Evolutionary conservation across 495 filamentous ascomycete genomes (phyloP).

Genomic region (Filosporella fistucella): DNA sequence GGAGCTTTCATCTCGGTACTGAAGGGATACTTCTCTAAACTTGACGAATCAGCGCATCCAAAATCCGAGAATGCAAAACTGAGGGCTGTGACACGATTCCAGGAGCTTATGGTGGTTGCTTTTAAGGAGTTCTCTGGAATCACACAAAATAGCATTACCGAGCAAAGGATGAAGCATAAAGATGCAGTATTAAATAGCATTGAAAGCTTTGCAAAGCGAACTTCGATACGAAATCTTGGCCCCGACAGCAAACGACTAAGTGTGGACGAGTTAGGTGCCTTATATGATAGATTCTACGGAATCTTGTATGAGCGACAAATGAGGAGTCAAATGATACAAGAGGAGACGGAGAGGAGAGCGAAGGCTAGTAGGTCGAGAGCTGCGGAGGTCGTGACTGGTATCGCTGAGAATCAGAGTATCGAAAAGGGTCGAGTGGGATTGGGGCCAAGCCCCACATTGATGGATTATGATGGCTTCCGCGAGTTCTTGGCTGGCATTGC

Average conservation of each 20-base stretch:
- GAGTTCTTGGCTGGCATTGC: slow-evolving; percentile 87
- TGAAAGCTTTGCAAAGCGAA: slow-evolving; percentile 94
- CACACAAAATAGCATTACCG: slow-evolving; percentile 85
- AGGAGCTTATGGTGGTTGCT: slow-evolving; percentile 97
- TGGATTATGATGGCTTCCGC: slow-evolving; percentile 95
- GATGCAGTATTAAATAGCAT: slow-evolving; percentile 89
- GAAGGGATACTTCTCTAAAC: slow-evolving; percentile 86
- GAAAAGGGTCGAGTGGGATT: slow-evolving; percentile 84
- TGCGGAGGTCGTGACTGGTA: slow-evolving; percentile 34
- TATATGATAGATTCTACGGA: slow-evolving; percentile 92
- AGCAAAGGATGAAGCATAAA: slow-evolving; percentile 87
- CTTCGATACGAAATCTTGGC: slow-evolving; percentile 90
- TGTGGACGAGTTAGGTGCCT: slow-evolving; percentile 75
- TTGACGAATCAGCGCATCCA: slow-evolving; percentile 95
- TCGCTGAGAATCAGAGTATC: slow-evolving; percentile 40
- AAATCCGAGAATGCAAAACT: slow-evolving; percentile 91
- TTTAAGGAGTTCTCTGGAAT: slow-evolving; percentile 97
- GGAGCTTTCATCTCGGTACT: slow-evolving; percentile 95
- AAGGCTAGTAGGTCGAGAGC: slow-evolving; percentile 54
- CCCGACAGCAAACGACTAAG: slow-evolving; percentile 89
- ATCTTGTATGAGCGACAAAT: slow-evolving; percentile 88
- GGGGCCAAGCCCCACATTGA: slow-evolving; percentile 80
- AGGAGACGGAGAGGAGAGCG: slow-evolving; percentile 63
- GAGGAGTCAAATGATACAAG: slow-evolving; percentile 69
- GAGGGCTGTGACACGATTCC: slow-evolving; percentile 88